Base-by-base conservation (phyloP, 768 basidiomycete genomes). In the Auricularia sp. region DNA sequence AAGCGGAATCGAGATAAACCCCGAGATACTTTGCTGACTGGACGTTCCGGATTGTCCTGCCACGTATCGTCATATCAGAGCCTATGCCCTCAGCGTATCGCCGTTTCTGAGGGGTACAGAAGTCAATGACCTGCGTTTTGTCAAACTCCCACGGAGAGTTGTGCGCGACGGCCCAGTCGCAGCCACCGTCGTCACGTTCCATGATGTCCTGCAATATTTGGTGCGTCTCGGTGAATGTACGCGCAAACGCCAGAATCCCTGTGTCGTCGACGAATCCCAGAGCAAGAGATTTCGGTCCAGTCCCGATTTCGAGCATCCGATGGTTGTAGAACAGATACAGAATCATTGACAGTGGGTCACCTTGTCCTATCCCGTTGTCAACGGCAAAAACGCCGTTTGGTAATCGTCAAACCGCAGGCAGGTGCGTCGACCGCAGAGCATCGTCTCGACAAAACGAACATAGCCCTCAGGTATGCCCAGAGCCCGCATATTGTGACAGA, bases 341-440 rank as follows among this genome's bases (percentile, higher is more conserved):
- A 1, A 72, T 67, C 51, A 65, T 65, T 0, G 73, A 74, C 2
- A 71, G 34, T 1, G 73, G 69, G 65, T 69, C 66, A 0, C 75
- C 76, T 65, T 77, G 74, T 1, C 67, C 70, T 0, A 74, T 63
- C 0, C 75, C 72, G 18, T 68, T 71, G 1, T 21, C 11, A 1
- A 73, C 56, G 0, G n/a, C n/a, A n/a, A 71, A 68, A 47, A 64
- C 0, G 65, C 62, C 0, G 75, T 75, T 0, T 33, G 65, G 66
- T 44, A 74, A 64, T 74, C 70, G 34, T 75, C 74, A 54, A 77
- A 76, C 0, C 47, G 34, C 0, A 77, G 47, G 4, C n/a, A 56
- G 0, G 74, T 76, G 16, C 39, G 58, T 14, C 72, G 45, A 3
- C 65, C 68, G 6, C 37, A 58, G 21, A 75, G 69, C 18, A 67